phyloP scores from a whole-genome alignment of 495 filamentous ascomycete genomes.

The Elasticomyces elasticus region DNA sequence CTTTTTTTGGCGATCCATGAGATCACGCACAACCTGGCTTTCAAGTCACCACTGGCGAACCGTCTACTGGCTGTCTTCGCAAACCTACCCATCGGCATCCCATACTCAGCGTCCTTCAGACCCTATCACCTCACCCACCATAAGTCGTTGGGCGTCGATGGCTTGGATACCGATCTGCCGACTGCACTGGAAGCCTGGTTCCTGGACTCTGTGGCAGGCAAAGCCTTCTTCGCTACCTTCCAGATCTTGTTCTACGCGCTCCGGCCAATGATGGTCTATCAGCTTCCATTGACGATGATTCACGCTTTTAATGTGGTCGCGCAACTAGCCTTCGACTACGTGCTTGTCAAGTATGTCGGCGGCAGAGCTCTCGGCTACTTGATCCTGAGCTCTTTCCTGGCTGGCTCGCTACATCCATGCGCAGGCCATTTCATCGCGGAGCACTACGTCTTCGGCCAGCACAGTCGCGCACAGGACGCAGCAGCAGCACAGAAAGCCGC shows the following conservation, averaged over 20 bases:
- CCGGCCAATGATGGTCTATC: constrained; percentile 92
- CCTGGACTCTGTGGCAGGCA: constrained; percentile 91
- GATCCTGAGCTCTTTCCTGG: constrained; percentile 78
- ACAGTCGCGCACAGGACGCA: constrained; percentile 26
- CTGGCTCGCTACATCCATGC: constrained; percentile 85
- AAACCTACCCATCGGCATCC: constrained; percentile 89
- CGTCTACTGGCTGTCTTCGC: constrained; percentile 81
- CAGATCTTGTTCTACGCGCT: constrained; percentile 99
- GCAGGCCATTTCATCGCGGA: constrained; percentile 98
- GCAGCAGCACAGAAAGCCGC: constrained; percentile 46
- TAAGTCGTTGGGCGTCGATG: constrained; percentile 94
- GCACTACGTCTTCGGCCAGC: constrained; percentile 90
- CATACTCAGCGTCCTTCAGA: constrained; percentile 95
- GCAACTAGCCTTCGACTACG: constrained; percentile 70
- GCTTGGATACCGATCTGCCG: constrained; percentile 91
- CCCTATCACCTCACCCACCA: constrained; percentile 99
- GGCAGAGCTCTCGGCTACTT: constrained; percentile 63
- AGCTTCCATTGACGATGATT: constrained; percentile 74
- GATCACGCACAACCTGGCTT: constrained; percentile 96
- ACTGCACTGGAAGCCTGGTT: constrained; percentile 86
- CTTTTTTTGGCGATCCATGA: constrained; percentile 98
- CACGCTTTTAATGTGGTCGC: constrained; percentile 69
- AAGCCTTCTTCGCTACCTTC: constrained; percentile 99
- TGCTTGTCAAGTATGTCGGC: constrained; percentile 49
- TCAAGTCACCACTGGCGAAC: constrained; percentile 75